Conservation (phyloP, 2,329 filamentous ascomycete genomes). For the Sarocladiaceae sp. region DNA sequence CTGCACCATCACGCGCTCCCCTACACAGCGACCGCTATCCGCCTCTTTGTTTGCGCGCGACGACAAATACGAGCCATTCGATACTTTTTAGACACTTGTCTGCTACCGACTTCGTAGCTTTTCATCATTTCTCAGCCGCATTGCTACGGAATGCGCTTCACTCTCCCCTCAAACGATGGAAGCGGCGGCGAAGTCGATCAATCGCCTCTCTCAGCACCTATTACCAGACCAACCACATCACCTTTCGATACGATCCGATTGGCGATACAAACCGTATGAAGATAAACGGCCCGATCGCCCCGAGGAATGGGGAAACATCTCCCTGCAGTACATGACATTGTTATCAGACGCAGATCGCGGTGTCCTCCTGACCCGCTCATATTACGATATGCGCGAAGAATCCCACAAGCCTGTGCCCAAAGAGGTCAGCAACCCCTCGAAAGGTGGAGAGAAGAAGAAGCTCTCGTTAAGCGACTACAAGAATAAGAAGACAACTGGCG, state of each 20-base stretch:
- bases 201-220: conserved; percentile 47
- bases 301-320: conserved; percentile 46
- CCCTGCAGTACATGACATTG: conserved; percentile 54
- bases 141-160: conserved; percentile 12
- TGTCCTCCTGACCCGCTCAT: conserved; percentile 50
- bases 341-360: conserved; percentile 55
- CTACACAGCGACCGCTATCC: neutral
- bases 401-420: conserved; percentile 37
- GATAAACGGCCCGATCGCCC: conserved; percentile 34
- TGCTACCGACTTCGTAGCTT: neutral
- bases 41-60: conserved; percentile 4
- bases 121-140: neutral
- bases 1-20: conserved; percentile 5
- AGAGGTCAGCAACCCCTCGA: conserved; percentile 34
- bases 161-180: conserved; percentile 45
- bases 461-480: conserved; percentile 57
- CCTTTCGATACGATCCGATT: conserved; percentile 44
- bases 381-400: conserved; percentile 54
- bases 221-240: conserved; percentile 50
- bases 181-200: conserved; percentile 53
- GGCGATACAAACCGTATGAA: conserved; percentile 41
- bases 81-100: neutral
- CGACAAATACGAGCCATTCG: neutral
- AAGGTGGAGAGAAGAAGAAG: conserved; percentile 46
- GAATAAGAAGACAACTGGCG: conserved; percentile 41